These are phyloP conservation scores for Colletotrichum lini DNA, from an alignment of 2,329 filamentous ascomycete species.

Conservation along the genomic window DNA sequence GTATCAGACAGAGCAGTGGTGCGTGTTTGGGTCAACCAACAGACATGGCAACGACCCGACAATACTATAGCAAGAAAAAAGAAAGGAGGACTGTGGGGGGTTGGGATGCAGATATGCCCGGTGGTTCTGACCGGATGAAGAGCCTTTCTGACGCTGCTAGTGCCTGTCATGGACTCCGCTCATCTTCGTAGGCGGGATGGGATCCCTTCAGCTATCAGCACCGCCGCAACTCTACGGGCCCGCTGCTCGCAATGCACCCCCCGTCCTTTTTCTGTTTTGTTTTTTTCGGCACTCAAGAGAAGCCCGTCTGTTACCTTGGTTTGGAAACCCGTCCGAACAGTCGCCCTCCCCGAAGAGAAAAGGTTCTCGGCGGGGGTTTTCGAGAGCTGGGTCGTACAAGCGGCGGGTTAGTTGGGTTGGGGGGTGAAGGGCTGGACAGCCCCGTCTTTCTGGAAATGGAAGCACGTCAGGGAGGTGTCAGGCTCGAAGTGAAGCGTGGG, in stretches of 20 bases:
- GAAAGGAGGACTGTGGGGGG: too few species aligned
- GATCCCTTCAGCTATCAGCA: not conserved
- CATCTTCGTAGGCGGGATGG: slow-evolving; percentile 3
- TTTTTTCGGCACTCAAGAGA: not conserved
- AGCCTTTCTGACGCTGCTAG: slow-evolving; percentile 19
- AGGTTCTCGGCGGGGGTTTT: too few species aligned
- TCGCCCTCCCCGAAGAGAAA: too few species aligned
- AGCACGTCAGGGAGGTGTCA: slow-evolving; percentile 19
- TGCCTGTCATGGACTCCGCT: slow-evolving; percentile 20
- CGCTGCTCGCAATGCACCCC: too few species aligned
- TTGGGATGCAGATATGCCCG: not conserved
- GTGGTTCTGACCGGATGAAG: slow-evolving; percentile 2
- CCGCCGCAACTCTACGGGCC: slow-evolving; percentile 1
- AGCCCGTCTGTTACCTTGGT: too few species aligned
- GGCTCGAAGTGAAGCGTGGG: slow-evolving; percentile 6
- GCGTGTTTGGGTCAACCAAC: too few species aligned
- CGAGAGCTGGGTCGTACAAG: not conserved
- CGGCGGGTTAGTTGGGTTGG: not conserved
- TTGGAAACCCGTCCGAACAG: not conserved
- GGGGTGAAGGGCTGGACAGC: not conserved
- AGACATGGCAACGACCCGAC: not conserved
- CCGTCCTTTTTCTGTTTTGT: not conserved
- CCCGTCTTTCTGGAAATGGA: slow-evolving; percentile 17
- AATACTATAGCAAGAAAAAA: not conserved
- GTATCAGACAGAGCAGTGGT: not conserved